Evolutionary conservation across 106 monocot species (phyloP).

Genomic region (Posidonia australis): DNA sequence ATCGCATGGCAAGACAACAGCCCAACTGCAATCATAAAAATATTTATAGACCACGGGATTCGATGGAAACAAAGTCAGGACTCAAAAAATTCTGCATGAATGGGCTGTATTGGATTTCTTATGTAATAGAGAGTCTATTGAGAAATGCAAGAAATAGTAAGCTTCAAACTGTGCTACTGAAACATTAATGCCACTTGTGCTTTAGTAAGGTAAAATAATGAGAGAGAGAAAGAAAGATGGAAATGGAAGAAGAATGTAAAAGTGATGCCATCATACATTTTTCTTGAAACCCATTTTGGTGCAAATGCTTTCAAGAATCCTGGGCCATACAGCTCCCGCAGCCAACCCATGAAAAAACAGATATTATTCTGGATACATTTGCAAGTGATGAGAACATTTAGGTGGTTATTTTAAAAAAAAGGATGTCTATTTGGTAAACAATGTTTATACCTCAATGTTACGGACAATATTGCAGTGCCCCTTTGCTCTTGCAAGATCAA

Average conservation of each 20-base stretch:
- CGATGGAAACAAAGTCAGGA: no score
- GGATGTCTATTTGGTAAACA: no score
- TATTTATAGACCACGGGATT: no score
- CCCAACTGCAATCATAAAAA: slow-evolving; percentile 55
- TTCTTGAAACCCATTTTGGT: slow-evolving; percentile 65
- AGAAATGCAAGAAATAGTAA: no score
- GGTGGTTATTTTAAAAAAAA: neutral
- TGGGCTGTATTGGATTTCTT: neutral
- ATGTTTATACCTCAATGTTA: no score
- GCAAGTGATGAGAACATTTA: neutral
- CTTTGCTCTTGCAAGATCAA: no score
- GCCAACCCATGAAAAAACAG: slow-evolving; percentile 72
- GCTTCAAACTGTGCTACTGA: no score
- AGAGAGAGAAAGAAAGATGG: neutral
- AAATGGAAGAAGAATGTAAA: neutral
- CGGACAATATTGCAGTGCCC: no score
- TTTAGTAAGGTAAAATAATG: no score
- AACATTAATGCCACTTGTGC: no score
- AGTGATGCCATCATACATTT: slow-evolving; percentile 39
- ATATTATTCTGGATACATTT: slow-evolving; percentile 37
- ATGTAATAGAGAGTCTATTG: no score
- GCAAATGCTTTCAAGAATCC: slow-evolving; percentile 71
- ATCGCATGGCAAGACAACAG: slow-evolving; percentile 71
- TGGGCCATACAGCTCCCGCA: slow-evolving; percentile 66
- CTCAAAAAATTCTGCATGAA: neutral